phyloP scores from a whole-genome alignment of 208 protist genomes.

The Porcisia deanei region DNA sequence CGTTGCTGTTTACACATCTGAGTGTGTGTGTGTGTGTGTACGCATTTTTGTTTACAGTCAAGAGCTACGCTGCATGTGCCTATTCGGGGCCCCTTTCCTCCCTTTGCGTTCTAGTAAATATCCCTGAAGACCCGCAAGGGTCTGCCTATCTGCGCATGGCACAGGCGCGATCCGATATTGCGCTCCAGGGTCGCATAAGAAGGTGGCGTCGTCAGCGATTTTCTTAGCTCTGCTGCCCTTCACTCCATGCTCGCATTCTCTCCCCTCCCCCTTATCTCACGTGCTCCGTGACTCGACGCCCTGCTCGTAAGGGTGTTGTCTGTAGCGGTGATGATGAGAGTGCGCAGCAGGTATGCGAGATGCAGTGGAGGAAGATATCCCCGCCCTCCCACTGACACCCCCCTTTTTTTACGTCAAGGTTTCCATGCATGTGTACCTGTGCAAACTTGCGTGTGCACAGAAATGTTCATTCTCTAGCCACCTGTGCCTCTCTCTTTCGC shows the following conservation, averaged over 20 bases:
- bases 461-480: neutral
- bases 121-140: neutral
- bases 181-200: neutral
- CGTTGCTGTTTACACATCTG: neutral
- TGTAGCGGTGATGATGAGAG: neutral
- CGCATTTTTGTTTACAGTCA: neutral
- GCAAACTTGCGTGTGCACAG: neutral
- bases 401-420: neutral
- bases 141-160: neutral
- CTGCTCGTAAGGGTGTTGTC: neutral
- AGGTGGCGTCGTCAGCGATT: neutral
- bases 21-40: neutral
- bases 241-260: neutral
- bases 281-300: neutral
- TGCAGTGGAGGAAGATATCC: neutral
- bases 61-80: too few relatives aligned
- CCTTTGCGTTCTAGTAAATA: neutral
- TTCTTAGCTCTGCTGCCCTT: neutral
- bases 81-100: too few relatives aligned
- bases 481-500: constrained; percentile 3
- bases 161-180: neutral
- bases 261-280: neutral
- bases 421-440: neutral
- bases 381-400: neutral
- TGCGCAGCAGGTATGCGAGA: neutral